phyloP scores from a whole-genome alignment of 2,329 filamentous ascomycete genomes.

The Arthrinium phaeospermum region DNA sequence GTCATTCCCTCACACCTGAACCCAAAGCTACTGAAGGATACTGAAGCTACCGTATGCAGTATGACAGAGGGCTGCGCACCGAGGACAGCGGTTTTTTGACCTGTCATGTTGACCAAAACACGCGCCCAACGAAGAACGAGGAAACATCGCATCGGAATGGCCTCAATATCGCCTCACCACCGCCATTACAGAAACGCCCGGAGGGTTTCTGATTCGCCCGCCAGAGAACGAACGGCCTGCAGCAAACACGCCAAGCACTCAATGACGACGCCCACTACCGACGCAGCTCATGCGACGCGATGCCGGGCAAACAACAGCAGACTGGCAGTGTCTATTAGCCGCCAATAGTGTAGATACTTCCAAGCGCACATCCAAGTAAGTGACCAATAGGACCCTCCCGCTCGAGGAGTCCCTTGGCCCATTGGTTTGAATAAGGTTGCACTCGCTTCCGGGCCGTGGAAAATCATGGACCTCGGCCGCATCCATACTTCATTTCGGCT shows the following conservation, averaged over 20 bases:
- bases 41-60: neutral
- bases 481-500: neutral
- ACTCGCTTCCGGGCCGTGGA: conserved; percentile 20
- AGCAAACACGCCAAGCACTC: neutral
- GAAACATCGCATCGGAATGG: neutral
- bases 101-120: conserved; percentile 8
- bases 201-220: neutral
- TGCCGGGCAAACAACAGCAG: neutral
- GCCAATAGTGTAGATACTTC: neutral
- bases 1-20: neutral
- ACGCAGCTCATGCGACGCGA: neutral
- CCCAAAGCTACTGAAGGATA: neutral
- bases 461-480: conserved; percentile 7
- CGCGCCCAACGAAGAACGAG: neutral
- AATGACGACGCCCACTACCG: neutral
- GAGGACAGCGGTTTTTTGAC: neutral
- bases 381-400: conserved; percentile 19
- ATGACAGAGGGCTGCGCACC: neutral
- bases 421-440: conserved; percentile 14
- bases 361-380: neutral
- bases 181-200: neutral
- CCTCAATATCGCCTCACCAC: neutral
- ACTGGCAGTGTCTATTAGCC: neutral
- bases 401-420: neutral
- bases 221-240: neutral